These are phyloP conservation scores for Jatropha podagrica DNA, from an alignment of 441 rosid genomes.

Conservation along the genomic window DNA sequence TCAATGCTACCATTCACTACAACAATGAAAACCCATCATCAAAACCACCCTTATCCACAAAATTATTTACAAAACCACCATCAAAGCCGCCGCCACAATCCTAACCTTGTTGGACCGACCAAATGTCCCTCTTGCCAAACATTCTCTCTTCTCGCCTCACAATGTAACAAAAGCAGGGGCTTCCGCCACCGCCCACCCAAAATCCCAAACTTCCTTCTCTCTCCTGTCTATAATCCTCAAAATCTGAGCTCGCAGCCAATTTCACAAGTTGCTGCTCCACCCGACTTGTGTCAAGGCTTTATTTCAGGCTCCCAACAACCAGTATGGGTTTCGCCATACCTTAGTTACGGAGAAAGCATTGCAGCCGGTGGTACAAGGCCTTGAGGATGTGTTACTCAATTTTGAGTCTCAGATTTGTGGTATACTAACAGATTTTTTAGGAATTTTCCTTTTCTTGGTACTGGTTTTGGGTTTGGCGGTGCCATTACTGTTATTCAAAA, in stretches of 20 bases:
- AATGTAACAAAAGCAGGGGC: conserved; percentile 39
- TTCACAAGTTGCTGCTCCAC: conserved; percentile 88
- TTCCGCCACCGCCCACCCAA: conserved; percentile 30
- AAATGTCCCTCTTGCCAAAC: conserved; percentile 45
- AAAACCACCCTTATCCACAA: conserved; percentile 50
- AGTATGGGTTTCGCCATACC: conserved; percentile 50
- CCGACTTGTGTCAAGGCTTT: conserved; percentile 79
- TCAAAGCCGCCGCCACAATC: conserved; percentile 28
- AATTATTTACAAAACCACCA: conserved; percentile 38
- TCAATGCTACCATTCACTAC: conserved; percentile 81
- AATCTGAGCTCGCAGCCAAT: conserved; percentile 50
- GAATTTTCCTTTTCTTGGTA: conserved; percentile 36
- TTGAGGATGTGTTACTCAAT: conserved; percentile 47
- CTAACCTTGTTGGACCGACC: conserved; percentile 30
- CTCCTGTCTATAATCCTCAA: conserved; percentile 42
- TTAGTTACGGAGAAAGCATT: conserved; percentile 70
- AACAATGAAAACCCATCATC: conserved; percentile 53
- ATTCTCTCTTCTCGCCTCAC: conserved; percentile 33
- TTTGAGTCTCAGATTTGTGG: conserved; percentile 67
- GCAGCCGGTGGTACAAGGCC: conserved; percentile 37
- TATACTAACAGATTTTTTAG: conserved; percentile 7
- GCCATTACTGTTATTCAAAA: conserved; percentile 30
- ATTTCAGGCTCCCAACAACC: conserved; percentile 63
- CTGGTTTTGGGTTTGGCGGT: conserved; percentile 30
- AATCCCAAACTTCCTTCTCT: conserved; percentile 41